Conservation (phyloP, 179 eudicot genomes). For the Carnegiea gigantea region DNA sequence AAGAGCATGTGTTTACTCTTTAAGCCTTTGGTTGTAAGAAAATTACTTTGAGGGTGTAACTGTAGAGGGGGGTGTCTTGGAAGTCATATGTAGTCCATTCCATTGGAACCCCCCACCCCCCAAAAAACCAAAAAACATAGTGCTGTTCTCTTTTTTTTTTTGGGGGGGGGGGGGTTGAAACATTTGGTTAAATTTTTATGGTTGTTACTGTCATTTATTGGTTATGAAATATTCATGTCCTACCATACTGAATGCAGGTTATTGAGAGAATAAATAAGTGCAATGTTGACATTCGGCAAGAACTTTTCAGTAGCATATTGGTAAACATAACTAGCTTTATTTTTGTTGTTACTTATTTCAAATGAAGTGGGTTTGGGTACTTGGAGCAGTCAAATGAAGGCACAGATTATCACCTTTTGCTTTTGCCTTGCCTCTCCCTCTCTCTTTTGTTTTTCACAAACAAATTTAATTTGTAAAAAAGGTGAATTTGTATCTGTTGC, state of each 20-base stretch:
- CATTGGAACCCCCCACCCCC: too few species aligned
- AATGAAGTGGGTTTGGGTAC: neutral
- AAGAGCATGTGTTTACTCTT: neutral
- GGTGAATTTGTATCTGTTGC: neutral
- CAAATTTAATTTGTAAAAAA: neutral
- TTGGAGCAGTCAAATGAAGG: neutral
- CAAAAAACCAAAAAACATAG: too few species aligned
- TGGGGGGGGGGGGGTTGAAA: neutral
- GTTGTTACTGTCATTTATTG: neutral
- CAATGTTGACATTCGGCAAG: conserved; percentile 95
- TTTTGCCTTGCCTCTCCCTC: neutral
- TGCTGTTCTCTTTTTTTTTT: too few species aligned
- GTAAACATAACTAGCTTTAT: conserved; percentile 35
- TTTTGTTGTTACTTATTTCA: neutral
- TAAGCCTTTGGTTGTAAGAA: neutral
- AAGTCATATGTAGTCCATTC: neutral
- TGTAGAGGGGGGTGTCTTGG: too few species aligned
- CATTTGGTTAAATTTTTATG: neutral
- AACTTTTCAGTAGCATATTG: conserved; percentile 88
- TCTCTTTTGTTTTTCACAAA: too few species aligned
- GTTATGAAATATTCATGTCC: conserved; percentile 7
- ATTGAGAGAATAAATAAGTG: conserved; percentile 96
- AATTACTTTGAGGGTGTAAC: neutral
- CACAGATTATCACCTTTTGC: neutral
- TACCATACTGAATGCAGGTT: conserved; percentile 53